Percentiles rank a stretch among this genome's conserved stretches.
These are phyloP conservation scores for Naganishia kalamii DNA, from an alignment of 768 basidiomycete genomes.

Conservation along the genomic window DNA sequence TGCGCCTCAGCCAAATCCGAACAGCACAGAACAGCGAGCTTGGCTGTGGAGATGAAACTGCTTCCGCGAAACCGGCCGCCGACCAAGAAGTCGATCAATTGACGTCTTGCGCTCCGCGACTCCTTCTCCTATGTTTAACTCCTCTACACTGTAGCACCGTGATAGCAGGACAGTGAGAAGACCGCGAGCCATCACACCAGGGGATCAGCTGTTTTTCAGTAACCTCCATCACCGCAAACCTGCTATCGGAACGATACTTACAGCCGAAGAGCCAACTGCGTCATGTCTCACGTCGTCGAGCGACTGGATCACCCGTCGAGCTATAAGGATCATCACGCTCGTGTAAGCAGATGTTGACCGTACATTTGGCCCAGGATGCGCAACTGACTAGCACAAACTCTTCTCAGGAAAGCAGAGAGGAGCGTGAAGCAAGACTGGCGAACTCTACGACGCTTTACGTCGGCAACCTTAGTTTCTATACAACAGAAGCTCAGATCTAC, in stretches of 20 bases:
- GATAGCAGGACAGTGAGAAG: no score
- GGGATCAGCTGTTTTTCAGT: no score
- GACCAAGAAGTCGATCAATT: no score
- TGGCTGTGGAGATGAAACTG: no score
- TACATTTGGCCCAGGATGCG: conserved; percentile 19
- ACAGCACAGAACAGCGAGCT: no score
- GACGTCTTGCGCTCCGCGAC: no score
- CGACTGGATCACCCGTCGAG: conserved; percentile 89
- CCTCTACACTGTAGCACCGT: no score
- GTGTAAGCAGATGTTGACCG: conserved; percentile 48
- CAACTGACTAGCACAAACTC: conserved; percentile 51
- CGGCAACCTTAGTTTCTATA: conserved; percentile 49
- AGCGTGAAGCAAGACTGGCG: conserved; percentile 56
- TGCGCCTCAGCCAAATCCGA: no score
- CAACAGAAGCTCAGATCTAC: conserved; percentile 44
- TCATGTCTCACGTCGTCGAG: conserved; percentile 70
- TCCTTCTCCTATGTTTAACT: no score
- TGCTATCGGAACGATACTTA: not conserved
- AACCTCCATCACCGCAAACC: not conserved
- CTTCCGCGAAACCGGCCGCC: no score
- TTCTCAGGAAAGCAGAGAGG: conserved; percentile 56
- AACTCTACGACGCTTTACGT: conserved; percentile 89
- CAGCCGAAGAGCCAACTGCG: not conserved
- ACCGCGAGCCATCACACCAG: no score
- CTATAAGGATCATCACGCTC: conserved; percentile 88